Evolutionary conservation across 139 green algal genomes (phyloP).

Genomic region (Dunaliella primolecta): DNA sequence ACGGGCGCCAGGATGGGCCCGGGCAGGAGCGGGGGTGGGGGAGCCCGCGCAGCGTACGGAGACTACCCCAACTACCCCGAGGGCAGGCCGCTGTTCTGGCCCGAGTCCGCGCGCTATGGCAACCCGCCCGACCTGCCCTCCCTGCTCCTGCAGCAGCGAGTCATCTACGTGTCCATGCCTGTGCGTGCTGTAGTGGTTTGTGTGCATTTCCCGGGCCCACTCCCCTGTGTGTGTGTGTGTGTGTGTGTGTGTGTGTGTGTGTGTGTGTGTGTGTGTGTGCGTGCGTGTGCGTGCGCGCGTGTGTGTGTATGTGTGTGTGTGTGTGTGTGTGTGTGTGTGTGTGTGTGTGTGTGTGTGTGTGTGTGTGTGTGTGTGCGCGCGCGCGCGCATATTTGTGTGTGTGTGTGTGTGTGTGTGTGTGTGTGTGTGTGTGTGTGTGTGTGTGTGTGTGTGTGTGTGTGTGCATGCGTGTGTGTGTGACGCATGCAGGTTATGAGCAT

Average conservation of each 20-base stretch:
- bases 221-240: background rate
- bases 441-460: too few relatives aligned
- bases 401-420: too few relatives aligned
- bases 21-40: slow-evolving; percentile 23
- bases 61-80: slow-evolving; percentile 56
- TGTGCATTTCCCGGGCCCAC: background rate
- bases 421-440: too few relatives aligned
- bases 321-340: background rate
- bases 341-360: too few relatives aligned
- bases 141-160: slow-evolving; percentile 76
- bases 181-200: slow-evolving; percentile 22
- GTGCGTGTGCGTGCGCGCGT: background rate
- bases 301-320: background rate
- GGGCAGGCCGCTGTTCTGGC: slow-evolving; percentile 54
- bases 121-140: slow-evolving; percentile 77
- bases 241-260: background rate
- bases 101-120: slow-evolving; percentile 57
- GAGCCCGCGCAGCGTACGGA: slow-evolving; percentile 40
- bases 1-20: slow-evolving; percentile 3
- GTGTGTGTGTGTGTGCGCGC: too few relatives aligned
- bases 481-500: too few relatives aligned
- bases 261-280: background rate
- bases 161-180: slow-evolving; percentile 87
- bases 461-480: too few relatives aligned
- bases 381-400: too few relatives aligned